These are phyloP conservation scores for Wickerhamomyces queroliae DNA, from an alignment of 805 yeast genomes.

Conservation along the genomic window DNA sequence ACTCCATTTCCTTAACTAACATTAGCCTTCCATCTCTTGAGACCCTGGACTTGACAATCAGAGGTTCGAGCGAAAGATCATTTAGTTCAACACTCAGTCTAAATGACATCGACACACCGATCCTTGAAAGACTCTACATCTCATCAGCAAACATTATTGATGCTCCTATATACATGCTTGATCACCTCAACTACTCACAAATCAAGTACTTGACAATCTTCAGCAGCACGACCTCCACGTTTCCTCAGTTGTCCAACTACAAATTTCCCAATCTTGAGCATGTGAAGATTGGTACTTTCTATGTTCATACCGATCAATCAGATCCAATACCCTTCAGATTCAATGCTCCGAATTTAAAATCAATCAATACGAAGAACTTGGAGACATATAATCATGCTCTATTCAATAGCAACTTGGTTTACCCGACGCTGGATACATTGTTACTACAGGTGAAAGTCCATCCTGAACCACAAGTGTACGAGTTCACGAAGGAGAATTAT, in stretches of 20 bases:
- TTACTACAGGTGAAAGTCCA: not conserved
- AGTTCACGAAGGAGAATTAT: not conserved
- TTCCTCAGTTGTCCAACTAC: not conserved
- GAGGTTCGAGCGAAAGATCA: conserved; percentile 14
- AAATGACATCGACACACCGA: conserved; percentile 6
- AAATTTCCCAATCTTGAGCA: not conserved
- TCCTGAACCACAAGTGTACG: not conserved
- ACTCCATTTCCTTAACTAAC: conserved; percentile 11
- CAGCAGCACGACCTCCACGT: not conserved
- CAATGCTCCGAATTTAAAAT: not conserved
- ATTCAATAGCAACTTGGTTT: not conserved
- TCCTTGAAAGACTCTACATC: not conserved
- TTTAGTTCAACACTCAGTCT: conserved; percentile 10
- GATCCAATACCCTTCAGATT: not conserved
- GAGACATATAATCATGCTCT: not conserved
- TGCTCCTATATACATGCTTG: not conserved
- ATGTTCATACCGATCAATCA: not conserved
- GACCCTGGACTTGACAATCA: conserved; percentile 7
- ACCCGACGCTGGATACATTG: not conserved
- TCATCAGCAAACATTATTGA: not conserved
- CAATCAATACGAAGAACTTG: not conserved
- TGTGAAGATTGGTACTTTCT: not conserved
- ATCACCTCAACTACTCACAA: not conserved
- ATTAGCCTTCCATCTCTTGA: not conserved
- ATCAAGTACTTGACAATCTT: not conserved